Percentiles rank a stretch among this genome's conserved stretches.
These are phyloP conservation scores for Trypanosoma brucei DNA, from an alignment of 208 protist species.

Conservation along the genomic window DNA sequence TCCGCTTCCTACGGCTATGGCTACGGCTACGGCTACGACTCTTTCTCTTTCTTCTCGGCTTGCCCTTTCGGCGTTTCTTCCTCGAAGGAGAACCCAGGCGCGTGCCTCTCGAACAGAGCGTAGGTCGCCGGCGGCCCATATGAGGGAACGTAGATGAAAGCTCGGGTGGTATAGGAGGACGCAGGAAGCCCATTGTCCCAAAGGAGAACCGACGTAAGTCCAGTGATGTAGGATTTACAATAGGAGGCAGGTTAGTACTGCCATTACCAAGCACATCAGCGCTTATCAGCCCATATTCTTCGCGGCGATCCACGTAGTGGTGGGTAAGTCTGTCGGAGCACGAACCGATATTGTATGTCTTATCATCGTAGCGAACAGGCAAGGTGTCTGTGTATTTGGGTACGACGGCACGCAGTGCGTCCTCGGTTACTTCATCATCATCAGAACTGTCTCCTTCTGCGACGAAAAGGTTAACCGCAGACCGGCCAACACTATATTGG, in stretches of 20 bases:
- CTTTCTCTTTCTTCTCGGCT: slow-evolving; percentile 8
- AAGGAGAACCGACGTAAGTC: slow-evolving; percentile 11
- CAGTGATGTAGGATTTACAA: slow-evolving; percentile 3
- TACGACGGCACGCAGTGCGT: slow-evolving; percentile 77
- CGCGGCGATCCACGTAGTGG: slow-evolving; percentile 68
- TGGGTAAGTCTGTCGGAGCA: slow-evolving; percentile 32
- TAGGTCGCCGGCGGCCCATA: background rate
- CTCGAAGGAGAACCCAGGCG: background rate
- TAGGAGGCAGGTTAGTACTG: slow-evolving; percentile 8
- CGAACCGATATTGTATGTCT: slow-evolving; percentile 81
- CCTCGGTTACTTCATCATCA: slow-evolving; percentile 70
- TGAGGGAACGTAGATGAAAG: slow-evolving; percentile 1
- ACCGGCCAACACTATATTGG: slow-evolving; percentile 77
- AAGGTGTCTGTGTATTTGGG: slow-evolving; percentile 50
- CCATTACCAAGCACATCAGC: slow-evolving; percentile 8
- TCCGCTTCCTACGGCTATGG: background rate
- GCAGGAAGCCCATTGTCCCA: background rate
- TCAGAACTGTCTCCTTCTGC: slow-evolving; percentile 38
- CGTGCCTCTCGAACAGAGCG: background rate
- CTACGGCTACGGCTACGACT: slow-evolving; percentile 11
- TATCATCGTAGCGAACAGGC: slow-evolving; percentile 63
- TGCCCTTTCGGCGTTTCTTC: background rate
- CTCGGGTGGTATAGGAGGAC: background rate
- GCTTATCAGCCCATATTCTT: slow-evolving; percentile 59
- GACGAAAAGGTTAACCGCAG: slow-evolving; percentile 24